These are phyloP conservation scores for Ustilago nuda DNA, from an alignment of 1,284 basidiomycete species.

Conservation along the genomic window DNA sequence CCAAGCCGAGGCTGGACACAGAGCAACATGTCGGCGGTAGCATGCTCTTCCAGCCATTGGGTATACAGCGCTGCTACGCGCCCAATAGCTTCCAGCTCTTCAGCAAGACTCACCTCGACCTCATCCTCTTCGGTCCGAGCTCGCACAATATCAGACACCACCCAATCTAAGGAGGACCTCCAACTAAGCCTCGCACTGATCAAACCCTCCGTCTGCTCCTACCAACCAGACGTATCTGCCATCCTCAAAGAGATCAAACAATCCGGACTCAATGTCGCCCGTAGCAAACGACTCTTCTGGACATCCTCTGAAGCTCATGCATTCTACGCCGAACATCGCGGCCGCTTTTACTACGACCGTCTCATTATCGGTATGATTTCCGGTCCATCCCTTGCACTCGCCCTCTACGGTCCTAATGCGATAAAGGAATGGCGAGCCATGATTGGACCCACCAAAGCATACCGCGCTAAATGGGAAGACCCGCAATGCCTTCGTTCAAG, in stretches of 20 bases:
- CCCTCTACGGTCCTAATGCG: constrained; percentile 57
- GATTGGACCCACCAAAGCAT: constrained; percentile 66
- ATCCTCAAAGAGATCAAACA: constrained; percentile 58
- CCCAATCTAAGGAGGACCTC: constrained; percentile 2
- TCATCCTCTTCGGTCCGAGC: background rate
- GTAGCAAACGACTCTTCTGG: constrained; percentile 57
- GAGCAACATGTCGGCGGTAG: constrained; percentile 9
- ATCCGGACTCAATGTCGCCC: constrained; percentile 43
- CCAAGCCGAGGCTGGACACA: background rate
- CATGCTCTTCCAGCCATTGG: background rate
- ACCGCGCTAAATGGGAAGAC: constrained; percentile 57
- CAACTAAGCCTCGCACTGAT: constrained; percentile 64
- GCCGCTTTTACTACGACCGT: constrained; percentile 66
- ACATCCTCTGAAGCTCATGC: constrained; percentile 57
- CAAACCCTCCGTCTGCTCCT: constrained; percentile 64
- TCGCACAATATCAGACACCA: constrained; percentile 5
- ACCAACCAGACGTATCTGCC: constrained; percentile 58
- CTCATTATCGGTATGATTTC: constrained; percentile 64
- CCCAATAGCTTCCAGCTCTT: background rate
- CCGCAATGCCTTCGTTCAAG: constrained; percentile 48
- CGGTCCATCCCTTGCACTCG: constrained; percentile 61
- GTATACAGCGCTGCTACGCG: background rate
- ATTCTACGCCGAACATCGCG: constrained; percentile 66
- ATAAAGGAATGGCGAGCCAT: constrained; percentile 59
- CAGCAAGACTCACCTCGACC: background rate